Conservation (phyloP, 2,329 filamentous ascomycete genomes). For the Sphaceloma murrayae region DNA sequence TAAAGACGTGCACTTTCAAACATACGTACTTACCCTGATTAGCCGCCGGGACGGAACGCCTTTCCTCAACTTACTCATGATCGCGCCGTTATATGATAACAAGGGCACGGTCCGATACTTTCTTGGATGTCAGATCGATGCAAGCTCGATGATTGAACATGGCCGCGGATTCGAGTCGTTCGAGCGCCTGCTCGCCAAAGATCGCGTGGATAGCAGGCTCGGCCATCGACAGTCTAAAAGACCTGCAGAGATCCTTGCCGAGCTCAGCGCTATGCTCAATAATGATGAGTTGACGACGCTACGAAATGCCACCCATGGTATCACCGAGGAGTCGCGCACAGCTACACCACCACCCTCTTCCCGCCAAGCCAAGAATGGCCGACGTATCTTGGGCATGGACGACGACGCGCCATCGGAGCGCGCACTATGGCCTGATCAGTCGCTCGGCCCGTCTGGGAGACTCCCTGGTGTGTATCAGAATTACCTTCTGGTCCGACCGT, state of each 20-base stretch:
- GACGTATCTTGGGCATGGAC: conserved; percentile 28
- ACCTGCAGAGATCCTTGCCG: conserved; percentile 24
- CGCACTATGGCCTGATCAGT: conserved; percentile 26
- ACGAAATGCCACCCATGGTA: conserved; percentile 21
- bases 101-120: conserved; percentile 34
- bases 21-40: neutral
- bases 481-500: conserved; percentile 55
- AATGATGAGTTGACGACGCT: conserved; percentile 28
- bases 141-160: conserved; percentile 30
- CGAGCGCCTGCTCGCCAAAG: conserved; percentile 27
- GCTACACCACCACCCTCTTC: conserved; percentile 18
- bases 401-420: conserved; percentile 21
- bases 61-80: conserved; percentile 35
- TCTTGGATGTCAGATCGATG: conserved; percentile 34
- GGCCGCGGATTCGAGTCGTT: conserved; percentile 32
- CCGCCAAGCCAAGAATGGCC: conserved; percentile 8
- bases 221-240: conserved; percentile 21
- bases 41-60: conserved; percentile 31
- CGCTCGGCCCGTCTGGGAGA: conserved; percentile 27
- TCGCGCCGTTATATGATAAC: conserved; percentile 35
- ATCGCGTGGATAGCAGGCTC: conserved; percentile 25
- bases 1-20: neutral
- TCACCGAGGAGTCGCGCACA: conserved; percentile 17
- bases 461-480: conserved; percentile 33
- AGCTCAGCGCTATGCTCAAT: conserved; percentile 26